Conservation (phyloP, 2,329 filamentous ascomycete genomes). For the Ophiostoma montium region DNA sequence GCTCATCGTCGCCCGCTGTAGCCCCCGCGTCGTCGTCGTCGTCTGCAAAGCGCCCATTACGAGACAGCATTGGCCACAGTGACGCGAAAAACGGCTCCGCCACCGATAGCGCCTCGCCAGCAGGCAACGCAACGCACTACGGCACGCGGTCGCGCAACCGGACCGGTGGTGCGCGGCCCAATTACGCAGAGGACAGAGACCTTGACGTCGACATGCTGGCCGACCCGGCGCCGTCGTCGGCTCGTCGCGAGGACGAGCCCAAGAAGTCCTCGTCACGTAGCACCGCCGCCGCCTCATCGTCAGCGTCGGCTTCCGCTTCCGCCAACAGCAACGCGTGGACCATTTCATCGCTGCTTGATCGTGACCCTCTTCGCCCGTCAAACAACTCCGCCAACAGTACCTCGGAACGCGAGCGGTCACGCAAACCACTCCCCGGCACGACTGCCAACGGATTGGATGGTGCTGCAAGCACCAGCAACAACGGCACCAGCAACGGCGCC, state of each 20-base stretch:
- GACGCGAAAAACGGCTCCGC: background rate
- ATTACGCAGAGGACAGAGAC: constrained; percentile 92
- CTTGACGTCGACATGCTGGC: constrained; percentile 66
- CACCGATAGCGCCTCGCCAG: background rate
- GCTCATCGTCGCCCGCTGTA: constrained; percentile 4
- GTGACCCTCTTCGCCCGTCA: constrained; percentile 9
- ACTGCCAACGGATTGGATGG: constrained; percentile 15
- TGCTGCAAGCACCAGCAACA: constrained; percentile 12
- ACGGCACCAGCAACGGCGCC: constrained; percentile 4
- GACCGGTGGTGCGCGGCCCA: constrained; percentile 63
- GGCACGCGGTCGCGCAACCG: constrained; percentile 91
- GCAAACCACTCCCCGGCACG: constrained; percentile 12
- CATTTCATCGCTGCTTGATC: constrained; percentile 5
- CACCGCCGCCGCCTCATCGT: constrained; percentile 13
- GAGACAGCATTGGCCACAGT: constrained; percentile 23
- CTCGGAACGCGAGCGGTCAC: constrained; percentile 4
- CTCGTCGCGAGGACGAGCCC: constrained; percentile 38
- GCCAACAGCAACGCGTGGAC: background rate
- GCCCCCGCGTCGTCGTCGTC: constrained; percentile 24
- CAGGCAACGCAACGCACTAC: constrained; percentile 53
- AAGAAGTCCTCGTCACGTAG: constrained; percentile 33
- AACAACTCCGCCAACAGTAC: constrained; percentile 3
- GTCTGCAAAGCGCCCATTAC: constrained; percentile 29
- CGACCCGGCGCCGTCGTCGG: background rate
- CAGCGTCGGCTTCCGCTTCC: background rate